Percentiles rank a stretch among this genome's conserved stretches.
These are phyloP conservation scores for Colletotrichum chrysophilum DNA, from an alignment of 2,329 filamentous ascomycete species.

Conservation along the genomic window DNA sequence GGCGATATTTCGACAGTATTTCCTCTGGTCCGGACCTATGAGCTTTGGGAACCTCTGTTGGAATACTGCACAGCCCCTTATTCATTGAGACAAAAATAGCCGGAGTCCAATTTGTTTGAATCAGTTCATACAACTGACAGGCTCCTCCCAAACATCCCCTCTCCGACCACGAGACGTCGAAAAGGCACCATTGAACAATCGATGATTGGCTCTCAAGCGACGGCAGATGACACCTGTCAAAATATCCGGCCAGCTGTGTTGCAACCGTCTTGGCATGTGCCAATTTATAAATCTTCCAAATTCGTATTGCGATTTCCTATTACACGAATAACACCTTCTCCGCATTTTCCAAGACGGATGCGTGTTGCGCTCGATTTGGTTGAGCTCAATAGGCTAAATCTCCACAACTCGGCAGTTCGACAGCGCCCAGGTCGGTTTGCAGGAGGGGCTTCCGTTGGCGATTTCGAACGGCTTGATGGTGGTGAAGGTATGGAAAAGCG, in stretches of 20 bases:
- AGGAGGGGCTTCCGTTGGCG: not conserved
- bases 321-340: not conserved
- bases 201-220: not conserved
- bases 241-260: not conserved
- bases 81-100: not conserved
- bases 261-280: not conserved
- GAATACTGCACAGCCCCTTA: not conserved
- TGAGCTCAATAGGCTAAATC: not conserved
- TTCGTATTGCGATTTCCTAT: not conserved
- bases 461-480: accelerated
- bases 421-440: not conserved
- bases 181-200: not conserved
- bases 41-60: not conserved
- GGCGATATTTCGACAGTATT: not conserved
- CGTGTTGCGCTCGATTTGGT: not conserved
- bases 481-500: not conserved
- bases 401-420: not conserved
- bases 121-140: not conserved
- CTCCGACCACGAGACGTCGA: not conserved
- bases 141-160: not conserved
- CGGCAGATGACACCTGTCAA: not conserved
- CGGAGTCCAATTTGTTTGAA: not conserved
- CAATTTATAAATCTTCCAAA: not conserved
- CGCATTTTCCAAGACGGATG: not conserved
- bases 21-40: not conserved